Conservation (phyloP, 768 basidiomycete genomes). For the Fibroporia radiculosa region DNA sequence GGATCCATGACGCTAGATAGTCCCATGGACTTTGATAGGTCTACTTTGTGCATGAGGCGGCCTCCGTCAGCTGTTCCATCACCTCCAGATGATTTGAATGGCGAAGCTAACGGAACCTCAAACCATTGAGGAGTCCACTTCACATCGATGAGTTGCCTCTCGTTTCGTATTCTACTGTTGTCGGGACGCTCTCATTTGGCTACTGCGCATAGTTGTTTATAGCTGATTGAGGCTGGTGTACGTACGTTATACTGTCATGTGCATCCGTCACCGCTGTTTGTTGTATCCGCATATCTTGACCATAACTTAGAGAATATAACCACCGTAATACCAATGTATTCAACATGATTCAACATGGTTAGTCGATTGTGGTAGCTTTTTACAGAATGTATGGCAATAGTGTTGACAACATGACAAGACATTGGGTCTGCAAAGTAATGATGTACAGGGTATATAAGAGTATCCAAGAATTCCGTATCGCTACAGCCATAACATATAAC, state of each 20-base stretch:
- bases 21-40: background rate
- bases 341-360: background rate
- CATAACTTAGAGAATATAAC: constrained; percentile 14
- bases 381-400: too few species aligned
- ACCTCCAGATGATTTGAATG: background rate
- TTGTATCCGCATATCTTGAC: constrained; percentile 19
- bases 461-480: background rate
- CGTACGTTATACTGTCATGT: constrained; percentile 16
- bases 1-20: constrained; percentile 9
- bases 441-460: background rate
- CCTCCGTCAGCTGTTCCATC: background rate
- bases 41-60: background rate
- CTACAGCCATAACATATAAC: too few species aligned
- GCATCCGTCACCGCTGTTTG: constrained; percentile 15
- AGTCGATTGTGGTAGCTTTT: too few species aligned
- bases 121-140: background rate
- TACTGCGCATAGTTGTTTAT: constrained; percentile 1
- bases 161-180: background rate
- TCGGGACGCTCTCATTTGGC: constrained; percentile 3
- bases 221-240: constrained; percentile 5
- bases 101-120: background rate
- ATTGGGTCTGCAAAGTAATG: background rate
- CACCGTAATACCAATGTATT: constrained; percentile 5
- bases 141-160: background rate
- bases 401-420: background rate